Evolutionary conservation across 441 rosid species (phyloP), one percentile per base, ranked within the genome.

Genomic region (Viola pubescens): DNA sequence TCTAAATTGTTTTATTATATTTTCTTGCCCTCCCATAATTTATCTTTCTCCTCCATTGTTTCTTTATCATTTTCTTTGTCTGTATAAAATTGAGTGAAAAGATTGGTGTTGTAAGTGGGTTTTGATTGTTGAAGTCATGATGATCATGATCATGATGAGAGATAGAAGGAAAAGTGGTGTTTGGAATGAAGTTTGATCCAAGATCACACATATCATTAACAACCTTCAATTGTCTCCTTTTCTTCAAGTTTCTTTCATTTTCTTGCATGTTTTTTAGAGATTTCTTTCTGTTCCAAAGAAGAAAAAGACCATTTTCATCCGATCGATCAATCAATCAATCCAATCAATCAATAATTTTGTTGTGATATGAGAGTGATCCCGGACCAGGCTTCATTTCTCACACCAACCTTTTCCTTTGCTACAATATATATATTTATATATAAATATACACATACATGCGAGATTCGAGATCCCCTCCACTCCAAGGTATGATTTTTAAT

Each of bases 341-440:
- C n/a, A 26, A 26, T 26, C 34, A 26, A 26, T 26, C 34, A 2
- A 26, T 26, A 26, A 26, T 26, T 26, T 26, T 26, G 34, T 2
- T 26, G 34, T 26, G 34, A 26, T 26, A 26, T 26, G 34, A 26
- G 52, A 60, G 37, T 48, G 82, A 85, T 82, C 88, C 82, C 91
- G 91, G 91, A 85, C 88, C 88, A 85, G 91, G 91, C 91, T 85
- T 85, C 91, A 82, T 85, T 85, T 88, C 79, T 85, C 63, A 77
- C 85, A 73, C 81, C 80, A 49, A 41, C 60, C 75, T 70, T 85
- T 80, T 77, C 79, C 72, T 50, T 8, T 37, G 14, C 4, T 44
- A 45, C 26, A 37, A 6, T 54, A 46, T 61, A 26, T 26, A 26
- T n/a, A 53, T n/a, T n/a, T n/a, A n/a, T n/a, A n/a, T n/a, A n/a